A percentile compares a stretch with the other conserved stretches of the same genome.
These are phyloP conservation scores for Nakazawaea laoshanensis DNA, from an alignment of 805 yeast genomes.

Conservation along the genomic window DNA sequence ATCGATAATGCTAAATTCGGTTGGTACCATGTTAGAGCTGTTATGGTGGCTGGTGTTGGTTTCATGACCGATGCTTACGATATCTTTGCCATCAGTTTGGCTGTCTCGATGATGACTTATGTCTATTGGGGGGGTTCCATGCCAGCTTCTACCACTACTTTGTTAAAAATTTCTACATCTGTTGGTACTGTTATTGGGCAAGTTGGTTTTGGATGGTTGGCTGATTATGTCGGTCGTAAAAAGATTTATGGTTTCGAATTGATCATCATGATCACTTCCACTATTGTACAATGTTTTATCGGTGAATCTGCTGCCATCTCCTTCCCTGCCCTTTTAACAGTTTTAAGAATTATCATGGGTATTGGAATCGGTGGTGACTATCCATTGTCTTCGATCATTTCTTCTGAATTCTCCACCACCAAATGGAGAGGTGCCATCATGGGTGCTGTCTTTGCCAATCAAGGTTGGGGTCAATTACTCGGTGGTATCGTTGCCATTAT, in stretches of 20 bases:
- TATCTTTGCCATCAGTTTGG: slow-evolving; percentile 83
- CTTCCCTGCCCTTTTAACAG: slow-evolving; percentile 65
- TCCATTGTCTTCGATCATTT: slow-evolving; percentile 87
- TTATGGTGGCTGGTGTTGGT: slow-evolving; percentile 87
- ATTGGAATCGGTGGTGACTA: slow-evolving; percentile 98
- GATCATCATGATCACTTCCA: slow-evolving; percentile 74
- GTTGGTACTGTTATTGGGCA: slow-evolving; percentile 94
- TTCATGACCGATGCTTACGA: slow-evolving; percentile 91
- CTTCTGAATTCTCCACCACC: slow-evolving; percentile 88
- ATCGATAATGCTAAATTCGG: slow-evolving; percentile 75
- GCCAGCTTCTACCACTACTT: slow-evolving; percentile 67
- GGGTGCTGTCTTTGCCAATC: slow-evolving; percentile 95
- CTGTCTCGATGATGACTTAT: slow-evolving; percentile 67
- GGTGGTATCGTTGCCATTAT: slow-evolving; percentile 81
- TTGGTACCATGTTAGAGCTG: slow-evolving; percentile 78
- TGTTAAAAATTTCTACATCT: slow-evolving; percentile 81
- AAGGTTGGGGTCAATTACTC: slow-evolving; percentile 90
- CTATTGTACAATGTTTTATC: slow-evolving; percentile 65
- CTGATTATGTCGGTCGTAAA: slow-evolving; percentile 81
- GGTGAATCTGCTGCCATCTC: slow-evolving; percentile 67
- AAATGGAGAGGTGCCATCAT: slow-evolving; percentile 98
- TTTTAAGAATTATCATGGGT: slow-evolving; percentile 84
- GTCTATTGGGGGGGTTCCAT: slow-evolving; percentile 59
- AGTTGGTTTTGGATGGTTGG: slow-evolving; percentile 72
- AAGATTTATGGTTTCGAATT: slow-evolving; percentile 81